Evolutionary conservation across 2,329 filamentous ascomycete species (phyloP), one percentile per base, ranked within the genome.

Genomic region (Epichloe gansuensis): DNA sequence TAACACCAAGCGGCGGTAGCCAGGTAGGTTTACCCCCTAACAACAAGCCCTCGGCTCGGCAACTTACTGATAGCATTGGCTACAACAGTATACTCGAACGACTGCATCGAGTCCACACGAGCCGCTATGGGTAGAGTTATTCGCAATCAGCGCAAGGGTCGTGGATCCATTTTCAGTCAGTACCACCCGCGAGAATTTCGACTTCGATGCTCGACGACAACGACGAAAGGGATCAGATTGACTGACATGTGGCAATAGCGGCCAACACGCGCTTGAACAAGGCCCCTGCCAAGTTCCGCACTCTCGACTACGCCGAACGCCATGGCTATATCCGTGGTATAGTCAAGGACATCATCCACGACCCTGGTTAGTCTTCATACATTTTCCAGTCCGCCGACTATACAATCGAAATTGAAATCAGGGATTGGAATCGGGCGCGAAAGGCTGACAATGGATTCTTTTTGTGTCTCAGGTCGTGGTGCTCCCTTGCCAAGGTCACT

Each of bases 261-360:
- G 83, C 85, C 74, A 81, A 87, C 77, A 90, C 86, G 76, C 86
- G 87, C 76, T 83, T 97, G 71, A 91, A 93, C 81, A 96, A 97
- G 84, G 71, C 70, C 55, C 71, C 70, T 55, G 74, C 91, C 70
- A 87, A 95, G 78, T 97, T 98, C 86, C 82, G 93, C 76, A 88
- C 82, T 66, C 88, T 96, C 82, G 93, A 98, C 75, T 98, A 82
- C 75, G 84, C 90, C 73, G 91, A 96, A 81, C 84, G 88, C 72
- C 91, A 97, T 83, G 93, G 93, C 68, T 98, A 98, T 81, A 79
- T 95, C 71, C 88, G 93, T 67, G 93, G 93, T 77, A 83, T 97
- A 62, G 91, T 98, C 72, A 95, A 93, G 84, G 89, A 97, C 71
- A 96, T 97, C 76, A 87, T 98, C 77, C 93, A 98, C 85, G 93